These are phyloP conservation scores for Moesziomyces sp. DNA, from an alignment of 1,284 basidiomycete species.

Conservation along the genomic window DNA sequence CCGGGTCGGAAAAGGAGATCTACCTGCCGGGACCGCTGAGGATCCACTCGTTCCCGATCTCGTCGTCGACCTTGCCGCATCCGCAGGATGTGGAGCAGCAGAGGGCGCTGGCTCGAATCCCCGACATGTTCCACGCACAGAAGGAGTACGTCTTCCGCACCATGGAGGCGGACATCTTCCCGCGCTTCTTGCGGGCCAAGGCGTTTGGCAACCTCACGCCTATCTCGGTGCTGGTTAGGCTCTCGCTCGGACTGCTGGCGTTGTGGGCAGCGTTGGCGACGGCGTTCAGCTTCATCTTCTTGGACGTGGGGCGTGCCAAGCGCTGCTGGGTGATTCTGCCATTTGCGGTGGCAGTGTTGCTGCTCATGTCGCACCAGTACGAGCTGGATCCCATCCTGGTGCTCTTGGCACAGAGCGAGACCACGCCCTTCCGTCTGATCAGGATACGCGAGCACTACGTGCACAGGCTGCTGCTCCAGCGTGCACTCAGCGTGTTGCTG, in stretches of 20 bases:
- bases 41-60: constrained; percentile 69
- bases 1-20: constrained; percentile 80
- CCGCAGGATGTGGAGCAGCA: constrained; percentile 75
- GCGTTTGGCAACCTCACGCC: constrained; percentile 97
- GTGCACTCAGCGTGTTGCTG: constrained; percentile 80
- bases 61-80: constrained; percentile 75
- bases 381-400: constrained; percentile 86
- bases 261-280: constrained; percentile 91
- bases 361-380: constrained; percentile 93
- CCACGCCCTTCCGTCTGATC: constrained; percentile 86
- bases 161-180: constrained; percentile 96
- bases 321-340: constrained; percentile 97
- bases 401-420: constrained; percentile 68
- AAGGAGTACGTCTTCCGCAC: constrained; percentile 95
- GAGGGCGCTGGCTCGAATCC: constrained; percentile 84
- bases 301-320: constrained; percentile 88
- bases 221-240: constrained; percentile 79
- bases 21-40: constrained; percentile 77
- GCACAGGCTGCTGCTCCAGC: constrained; percentile 83
- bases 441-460: constrained; percentile 91
- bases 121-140: constrained; percentile 95
- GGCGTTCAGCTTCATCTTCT: constrained; percentile 90
- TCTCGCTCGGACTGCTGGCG: constrained; percentile 81
- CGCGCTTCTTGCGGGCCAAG: constrained; percentile 89
- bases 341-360: constrained; percentile 87